These are phyloP conservation scores for Solanum dulcamara DNA, from an alignment of 257 asterid genomes.

Conservation along the genomic window DNA sequence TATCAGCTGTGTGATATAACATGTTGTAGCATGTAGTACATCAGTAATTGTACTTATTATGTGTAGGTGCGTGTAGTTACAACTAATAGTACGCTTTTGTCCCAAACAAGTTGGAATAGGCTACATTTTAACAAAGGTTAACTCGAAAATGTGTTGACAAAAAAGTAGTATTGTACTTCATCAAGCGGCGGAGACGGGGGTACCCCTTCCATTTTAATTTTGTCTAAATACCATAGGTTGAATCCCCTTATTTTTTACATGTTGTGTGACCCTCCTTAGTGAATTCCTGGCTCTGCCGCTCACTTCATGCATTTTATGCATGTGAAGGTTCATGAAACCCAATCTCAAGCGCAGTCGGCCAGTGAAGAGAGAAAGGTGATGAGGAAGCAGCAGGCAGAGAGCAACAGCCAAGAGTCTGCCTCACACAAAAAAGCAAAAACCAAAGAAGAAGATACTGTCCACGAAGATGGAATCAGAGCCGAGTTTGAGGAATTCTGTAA, in stretches of 20 bases:
- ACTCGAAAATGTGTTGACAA: not conserved
- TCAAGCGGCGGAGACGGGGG: not conserved
- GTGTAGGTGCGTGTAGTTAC: not conserved
- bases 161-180: not conserved
- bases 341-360: constrained; percentile 26
- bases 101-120: not conserved
- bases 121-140: not conserved
- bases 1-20: not conserved
- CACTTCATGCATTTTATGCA: not conserved
- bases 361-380: constrained; percentile 42
- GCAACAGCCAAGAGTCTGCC: constrained; percentile 2
- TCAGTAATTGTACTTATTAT: not conserved
- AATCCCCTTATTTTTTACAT: not conserved
- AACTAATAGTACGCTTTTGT: not conserved
- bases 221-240: not conserved
- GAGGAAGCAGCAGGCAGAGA: constrained; percentile 71
- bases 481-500: constrained; percentile 63
- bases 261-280: rapidly evolving
- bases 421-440: constrained; percentile 55
- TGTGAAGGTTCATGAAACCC: constrained; percentile 46
- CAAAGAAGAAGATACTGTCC: constrained; percentile 12
- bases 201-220: not conserved
- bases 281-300: not conserved
- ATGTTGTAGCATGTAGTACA: not conserved
- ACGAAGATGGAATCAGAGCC: constrained; percentile 9